Evolutionary conservation across 2,329 filamentous ascomycete genomes (phyloP).

Genomic region (Cladosporium sp.): DNA sequence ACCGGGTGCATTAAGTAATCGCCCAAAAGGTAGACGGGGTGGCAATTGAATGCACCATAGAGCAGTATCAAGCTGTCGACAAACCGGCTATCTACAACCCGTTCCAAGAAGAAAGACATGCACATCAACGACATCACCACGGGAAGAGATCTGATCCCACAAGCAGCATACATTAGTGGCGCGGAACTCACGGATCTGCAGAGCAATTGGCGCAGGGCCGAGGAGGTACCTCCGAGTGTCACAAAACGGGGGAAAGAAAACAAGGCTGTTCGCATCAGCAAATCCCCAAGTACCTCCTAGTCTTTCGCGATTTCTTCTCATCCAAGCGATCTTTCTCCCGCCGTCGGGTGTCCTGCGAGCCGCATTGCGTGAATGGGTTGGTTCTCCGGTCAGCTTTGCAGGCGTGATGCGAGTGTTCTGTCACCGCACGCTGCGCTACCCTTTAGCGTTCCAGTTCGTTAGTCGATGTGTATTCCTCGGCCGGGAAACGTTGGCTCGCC

Average conservation of each 20-base stretch:
- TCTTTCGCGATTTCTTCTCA: constrained; percentile 10
- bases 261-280: background rate
- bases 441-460: background rate
- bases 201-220: constrained; percentile 2
- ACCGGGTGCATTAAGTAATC: background rate
- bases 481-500: background rate
- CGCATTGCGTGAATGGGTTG: background rate
- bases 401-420: background rate
- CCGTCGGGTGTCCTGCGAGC: background rate
- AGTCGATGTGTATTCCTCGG: background rate
- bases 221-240: background rate
- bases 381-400: background rate
- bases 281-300: too few relatives aligned
- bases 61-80: background rate
- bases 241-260: background rate
- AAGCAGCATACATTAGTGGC: background rate
- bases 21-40: background rate
- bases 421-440: background rate
- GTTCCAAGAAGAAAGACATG: background rate
- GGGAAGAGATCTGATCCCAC: background rate
- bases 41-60: background rate
- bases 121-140: background rate
- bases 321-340: background rate
- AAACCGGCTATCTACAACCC: background rate
- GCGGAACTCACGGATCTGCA: constrained; percentile 14